Conservation (phyloP, 768 basidiomycete species). For the Austroboletus festivus region DNA sequence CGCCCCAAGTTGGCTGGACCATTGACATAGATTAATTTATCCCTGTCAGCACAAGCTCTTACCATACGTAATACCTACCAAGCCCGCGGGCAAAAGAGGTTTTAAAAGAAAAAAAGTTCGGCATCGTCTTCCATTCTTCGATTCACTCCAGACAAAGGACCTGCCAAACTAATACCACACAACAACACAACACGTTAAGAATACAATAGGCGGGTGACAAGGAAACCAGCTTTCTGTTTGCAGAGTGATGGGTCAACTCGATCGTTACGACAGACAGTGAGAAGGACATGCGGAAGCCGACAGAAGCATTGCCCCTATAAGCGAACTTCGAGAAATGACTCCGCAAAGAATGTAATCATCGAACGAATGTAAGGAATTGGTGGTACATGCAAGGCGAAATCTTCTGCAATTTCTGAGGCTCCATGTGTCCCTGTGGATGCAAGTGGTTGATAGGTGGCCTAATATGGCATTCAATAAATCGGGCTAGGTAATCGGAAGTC, state of each 20-base stretch:
- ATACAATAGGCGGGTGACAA: background rate
- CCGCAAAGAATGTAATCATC: background rate
- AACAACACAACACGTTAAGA: background rate
- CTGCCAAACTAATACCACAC: constrained; percentile 7
- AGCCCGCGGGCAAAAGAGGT: too few relatives aligned
- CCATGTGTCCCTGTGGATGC: background rate
- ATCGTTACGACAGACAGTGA: background rate
- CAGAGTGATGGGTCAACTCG: background rate
- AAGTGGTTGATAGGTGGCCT: background rate
- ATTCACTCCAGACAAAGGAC: constrained; percentile 5
- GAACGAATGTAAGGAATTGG: background rate
- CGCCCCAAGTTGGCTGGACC: too few relatives aligned
- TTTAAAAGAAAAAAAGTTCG: too few relatives aligned
- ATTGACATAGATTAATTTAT: too few relatives aligned
- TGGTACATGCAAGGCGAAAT: constrained; percentile 1
- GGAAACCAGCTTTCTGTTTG: background rate
- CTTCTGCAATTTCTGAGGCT: background rate
- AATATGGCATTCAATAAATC: constrained; percentile 5
- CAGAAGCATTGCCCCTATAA: background rate
- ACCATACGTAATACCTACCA: too few relatives aligned
- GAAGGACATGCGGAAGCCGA: background rate
- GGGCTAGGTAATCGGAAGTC: constrained; percentile 8
- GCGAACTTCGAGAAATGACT: background rate
- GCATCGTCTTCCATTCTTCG: constrained; percentile 2
- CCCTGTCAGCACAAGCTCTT: too few relatives aligned